phyloP scores from a whole-genome alignment of 1,284 basidiomycete genomes.

The Porodaedalea pini region DNA sequence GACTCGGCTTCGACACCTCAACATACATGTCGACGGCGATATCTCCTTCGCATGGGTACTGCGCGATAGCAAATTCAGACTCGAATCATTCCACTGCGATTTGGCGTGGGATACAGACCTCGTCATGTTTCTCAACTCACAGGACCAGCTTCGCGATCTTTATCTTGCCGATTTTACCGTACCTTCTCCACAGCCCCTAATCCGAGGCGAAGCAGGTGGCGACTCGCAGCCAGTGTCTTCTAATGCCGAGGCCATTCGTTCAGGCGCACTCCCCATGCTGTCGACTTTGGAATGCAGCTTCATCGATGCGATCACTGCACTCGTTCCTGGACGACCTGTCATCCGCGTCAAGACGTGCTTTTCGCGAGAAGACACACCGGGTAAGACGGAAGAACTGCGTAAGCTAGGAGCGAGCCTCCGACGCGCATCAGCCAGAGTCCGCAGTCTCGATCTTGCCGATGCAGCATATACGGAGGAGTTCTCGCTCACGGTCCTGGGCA shows the following conservation, averaged over 20 bases:
- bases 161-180: slow-evolving; percentile 51
- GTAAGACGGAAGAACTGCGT: slow-evolving; percentile 49
- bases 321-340: slow-evolving; percentile 55
- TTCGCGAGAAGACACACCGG: slow-evolving; percentile 43
- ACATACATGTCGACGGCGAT: slow-evolving; percentile 45
- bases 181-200: background rate
- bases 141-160: slow-evolving; percentile 49
- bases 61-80: slow-evolving; percentile 43
- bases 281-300: slow-evolving; percentile 61
- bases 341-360: slow-evolving; percentile 65
- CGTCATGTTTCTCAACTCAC: slow-evolving; percentile 49
- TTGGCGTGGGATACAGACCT: slow-evolving; percentile 58
- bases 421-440: slow-evolving; percentile 38
- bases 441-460: slow-evolving; percentile 57
- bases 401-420: slow-evolving; percentile 44
- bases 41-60: slow-evolving; percentile 53
- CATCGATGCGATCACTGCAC: slow-evolving; percentile 51
- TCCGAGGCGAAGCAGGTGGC: background rate
- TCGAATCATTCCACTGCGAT: slow-evolving; percentile 59
- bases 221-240: slow-evolving; percentile 16
- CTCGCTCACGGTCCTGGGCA: slow-evolving; percentile 46
- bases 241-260: slow-evolving; percentile 28
- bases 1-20: slow-evolving; percentile 46
- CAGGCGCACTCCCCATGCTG: slow-evolving; percentile 43
- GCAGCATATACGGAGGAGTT: slow-evolving; percentile 51